These are phyloP conservation scores for Cystobasidium pallidum DNA, from an alignment of 1,284 basidiomycete genomes.

Conservation along the genomic window DNA sequence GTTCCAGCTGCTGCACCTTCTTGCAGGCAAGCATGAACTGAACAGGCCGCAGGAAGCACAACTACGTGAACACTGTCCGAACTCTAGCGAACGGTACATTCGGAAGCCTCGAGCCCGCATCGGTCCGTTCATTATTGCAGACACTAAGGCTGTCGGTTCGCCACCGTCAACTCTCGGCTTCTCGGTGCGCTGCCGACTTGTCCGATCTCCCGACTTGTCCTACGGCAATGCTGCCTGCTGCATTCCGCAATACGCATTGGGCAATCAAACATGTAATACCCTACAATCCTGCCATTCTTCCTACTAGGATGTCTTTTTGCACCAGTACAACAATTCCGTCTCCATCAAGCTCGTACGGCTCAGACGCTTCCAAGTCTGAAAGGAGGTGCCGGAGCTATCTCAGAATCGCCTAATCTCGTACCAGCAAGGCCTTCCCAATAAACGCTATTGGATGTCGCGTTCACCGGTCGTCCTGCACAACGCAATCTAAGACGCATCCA, in stretches of 20 bases:
- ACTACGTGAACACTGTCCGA: too few species aligned
- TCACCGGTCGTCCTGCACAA: constrained; percentile 52
- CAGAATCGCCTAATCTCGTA: constrained; percentile 7
- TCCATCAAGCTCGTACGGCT: not conserved
- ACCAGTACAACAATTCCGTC: constrained; percentile 11
- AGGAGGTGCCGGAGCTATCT: not conserved
- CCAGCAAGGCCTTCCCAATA: constrained; percentile 46
- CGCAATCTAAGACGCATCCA: constrained; percentile 51
- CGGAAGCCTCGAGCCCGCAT: not conserved
- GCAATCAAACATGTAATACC: too few species aligned
- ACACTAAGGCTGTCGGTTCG: constrained; percentile 10
- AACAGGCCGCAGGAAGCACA: too few species aligned
- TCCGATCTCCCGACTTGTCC: not conserved
- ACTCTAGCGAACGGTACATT: too few species aligned
- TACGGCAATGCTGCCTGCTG: too few species aligned
- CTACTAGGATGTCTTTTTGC: constrained; percentile 30
- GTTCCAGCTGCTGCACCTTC: not conserved
- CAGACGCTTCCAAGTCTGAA: not conserved
- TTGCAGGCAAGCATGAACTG: not conserved
- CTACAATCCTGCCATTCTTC: constrained; percentile 33
- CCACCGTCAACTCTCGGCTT: not conserved
- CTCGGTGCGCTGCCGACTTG: not conserved
- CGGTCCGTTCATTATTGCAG: not conserved
- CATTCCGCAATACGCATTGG: too few species aligned
- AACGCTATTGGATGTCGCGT: constrained; percentile 53